Evolutionary conservation across 108 stramenopile genomes (phyloP).

Genomic region (Poteriospumella lacustris): DNA sequence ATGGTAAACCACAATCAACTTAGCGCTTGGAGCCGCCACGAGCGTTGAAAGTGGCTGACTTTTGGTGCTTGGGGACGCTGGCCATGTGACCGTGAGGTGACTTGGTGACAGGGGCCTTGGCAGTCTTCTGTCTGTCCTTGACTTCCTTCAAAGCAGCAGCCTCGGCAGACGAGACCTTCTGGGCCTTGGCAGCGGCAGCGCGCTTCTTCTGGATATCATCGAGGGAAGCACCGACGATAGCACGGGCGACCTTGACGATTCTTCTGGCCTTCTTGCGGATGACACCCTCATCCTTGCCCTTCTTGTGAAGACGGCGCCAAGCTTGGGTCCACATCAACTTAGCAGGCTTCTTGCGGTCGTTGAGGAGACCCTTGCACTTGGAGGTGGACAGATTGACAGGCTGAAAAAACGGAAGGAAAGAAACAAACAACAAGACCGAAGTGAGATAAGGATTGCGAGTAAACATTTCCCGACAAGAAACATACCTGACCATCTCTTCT

Average conservation of each 20-base stretch:
- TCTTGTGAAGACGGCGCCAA: conserved; percentile 99
- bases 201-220: conserved; percentile 96
- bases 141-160: conserved; percentile 81
- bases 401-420: conserved; percentile 3
- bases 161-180: conserved; percentile 56
- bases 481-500: conserved; percentile 85
- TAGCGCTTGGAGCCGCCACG: conserved; percentile 23
- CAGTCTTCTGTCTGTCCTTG: conserved; percentile 59
- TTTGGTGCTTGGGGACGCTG: conserved; percentile 56
- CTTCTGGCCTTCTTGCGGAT: conserved; percentile 52
- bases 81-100: conserved; percentile 35
- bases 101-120: conserved; percentile 51
- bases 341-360: conserved; percentile 97
- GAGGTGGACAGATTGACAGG: conserved; percentile 86
- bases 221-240: conserved; percentile 90
- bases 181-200: conserved; percentile 69
- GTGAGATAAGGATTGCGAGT: background rate
- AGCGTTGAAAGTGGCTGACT: conserved; percentile 36
- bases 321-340: conserved; percentile 99
- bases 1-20: no score
- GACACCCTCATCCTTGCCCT: conserved; percentile 50
- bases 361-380: conserved; percentile 86
- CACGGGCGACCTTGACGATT: conserved; percentile 84
- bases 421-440: background rate
- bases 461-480: background rate